phyloP scores from a whole-genome alignment of 805 yeast species.

The Hanseniaspora meyeri region DNA sequence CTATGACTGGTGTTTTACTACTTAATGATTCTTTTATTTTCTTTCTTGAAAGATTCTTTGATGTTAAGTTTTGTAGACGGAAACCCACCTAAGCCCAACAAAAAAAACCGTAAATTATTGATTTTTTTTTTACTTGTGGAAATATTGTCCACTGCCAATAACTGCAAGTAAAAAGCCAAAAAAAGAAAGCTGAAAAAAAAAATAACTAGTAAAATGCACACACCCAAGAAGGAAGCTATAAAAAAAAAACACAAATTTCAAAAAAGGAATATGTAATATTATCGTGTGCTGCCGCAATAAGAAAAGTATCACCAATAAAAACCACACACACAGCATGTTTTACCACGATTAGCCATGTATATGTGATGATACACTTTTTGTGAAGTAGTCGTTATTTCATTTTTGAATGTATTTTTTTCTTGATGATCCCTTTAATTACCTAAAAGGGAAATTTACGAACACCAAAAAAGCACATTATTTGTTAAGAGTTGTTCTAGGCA shows the following conservation, averaged over 20 bases:
- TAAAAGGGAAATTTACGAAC: not conserved
- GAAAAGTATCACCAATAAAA: no score
- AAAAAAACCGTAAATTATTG: not conserved
- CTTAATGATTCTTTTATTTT: not conserved
- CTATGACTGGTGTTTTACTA: slow-evolving; percentile 9
- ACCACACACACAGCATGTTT: no score
- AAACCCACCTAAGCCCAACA: not conserved
- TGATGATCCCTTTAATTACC: not conserved
- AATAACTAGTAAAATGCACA: not conserved
- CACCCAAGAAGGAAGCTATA: not conserved
- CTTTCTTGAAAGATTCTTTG: not conserved
- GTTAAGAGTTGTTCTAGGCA: not conserved
- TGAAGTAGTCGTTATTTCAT: no score
- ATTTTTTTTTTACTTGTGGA: not conserved
- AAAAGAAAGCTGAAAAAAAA: not conserved
- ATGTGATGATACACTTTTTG: no score
- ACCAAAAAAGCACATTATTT: not conserved
- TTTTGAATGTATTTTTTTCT: no score
- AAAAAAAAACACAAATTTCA: no score
- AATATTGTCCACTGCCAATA: not conserved
- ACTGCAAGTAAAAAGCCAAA: not conserved
- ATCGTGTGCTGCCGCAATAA: no score
- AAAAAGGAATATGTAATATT: no score
- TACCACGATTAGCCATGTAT: no score
- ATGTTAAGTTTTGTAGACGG: not conserved